phyloP scores from a whole-genome alignment of 257 asterid genomes.

The Scutellaria barbata region DNA sequence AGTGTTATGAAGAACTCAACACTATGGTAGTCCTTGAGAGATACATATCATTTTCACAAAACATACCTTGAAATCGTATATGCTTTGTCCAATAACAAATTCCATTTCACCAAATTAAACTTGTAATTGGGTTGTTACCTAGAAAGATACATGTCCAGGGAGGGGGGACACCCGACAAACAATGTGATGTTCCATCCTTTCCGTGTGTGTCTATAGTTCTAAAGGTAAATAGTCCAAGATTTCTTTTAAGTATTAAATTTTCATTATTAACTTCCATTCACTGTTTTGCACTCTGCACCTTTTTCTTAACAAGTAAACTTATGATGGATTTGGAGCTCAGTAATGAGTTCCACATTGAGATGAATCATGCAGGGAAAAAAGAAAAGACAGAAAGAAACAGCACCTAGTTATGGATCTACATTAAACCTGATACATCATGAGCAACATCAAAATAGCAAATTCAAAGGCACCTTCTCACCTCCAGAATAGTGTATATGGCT shows the following conservation, averaged over 20 bases:
- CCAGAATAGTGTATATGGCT: slow-evolving; percentile 86
- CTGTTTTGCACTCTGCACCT: neutral
- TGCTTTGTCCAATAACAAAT: neutral
- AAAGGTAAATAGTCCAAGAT: neutral
- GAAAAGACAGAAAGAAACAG: slow-evolving; percentile 6
- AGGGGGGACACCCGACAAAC: neutral
- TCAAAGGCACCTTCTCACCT: slow-evolving; percentile 53
- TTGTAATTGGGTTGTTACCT: neutral
- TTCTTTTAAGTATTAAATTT: neutral
- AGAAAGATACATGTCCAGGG: neutral
- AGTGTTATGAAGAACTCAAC: neutral
- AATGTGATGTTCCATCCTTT: neutral
- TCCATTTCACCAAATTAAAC: slow-evolving; percentile 10
- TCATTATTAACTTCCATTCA: neutral
- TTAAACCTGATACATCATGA: slow-evolving; percentile 4
- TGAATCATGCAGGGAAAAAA: neutral
- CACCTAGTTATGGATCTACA: neutral
- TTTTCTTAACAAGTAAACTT: slow-evolving; percentile 13
- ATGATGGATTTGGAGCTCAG: slow-evolving; percentile 5
- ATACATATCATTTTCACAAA: neutral
- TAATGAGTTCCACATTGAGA: neutral
- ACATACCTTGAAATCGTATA: neutral
- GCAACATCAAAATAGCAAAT: slow-evolving; percentile 21
- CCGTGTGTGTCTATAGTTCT: neutral
- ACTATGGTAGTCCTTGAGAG: neutral